Percentiles rank a stretch among this genome's conserved stretches.
Evolutionary conservation across 768 basidiomycete genomes (phyloP).

Genomic region (Lentinula edodes): DNA sequence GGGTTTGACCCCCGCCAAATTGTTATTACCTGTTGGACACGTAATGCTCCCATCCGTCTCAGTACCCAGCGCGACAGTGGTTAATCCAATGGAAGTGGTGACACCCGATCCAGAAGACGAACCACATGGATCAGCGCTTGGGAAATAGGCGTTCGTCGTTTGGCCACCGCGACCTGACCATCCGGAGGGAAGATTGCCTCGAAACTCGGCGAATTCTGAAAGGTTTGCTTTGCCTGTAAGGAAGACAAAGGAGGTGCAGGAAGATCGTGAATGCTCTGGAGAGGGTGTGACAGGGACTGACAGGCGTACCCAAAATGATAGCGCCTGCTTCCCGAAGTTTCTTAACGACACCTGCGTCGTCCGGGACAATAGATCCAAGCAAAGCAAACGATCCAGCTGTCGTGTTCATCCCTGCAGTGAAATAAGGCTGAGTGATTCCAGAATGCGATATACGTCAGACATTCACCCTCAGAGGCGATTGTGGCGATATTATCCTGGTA

Average conservation of each 20-base stretch:
- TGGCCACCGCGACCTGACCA: constrained; percentile 32
- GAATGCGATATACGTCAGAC: background rate
- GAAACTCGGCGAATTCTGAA: constrained; percentile 34
- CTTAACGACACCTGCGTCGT: constrained; percentile 28
- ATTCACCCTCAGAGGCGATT: constrained; percentile 20
- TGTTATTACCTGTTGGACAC: constrained; percentile 47
- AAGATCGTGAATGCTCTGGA: background rate
- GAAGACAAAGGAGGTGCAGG: background rate
- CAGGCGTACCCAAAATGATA: constrained; percentile 23
- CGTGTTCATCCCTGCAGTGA: constrained; percentile 29
- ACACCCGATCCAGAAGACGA: constrained; percentile 58
- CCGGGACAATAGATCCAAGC: constrained; percentile 24
- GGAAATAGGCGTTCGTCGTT: constrained; percentile 43
- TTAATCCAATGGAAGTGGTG: constrained; percentile 45
- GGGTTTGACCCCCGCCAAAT: constrained; percentile 55
- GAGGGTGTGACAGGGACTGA: background rate
- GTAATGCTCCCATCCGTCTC: constrained; percentile 54
- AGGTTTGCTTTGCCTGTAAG: constrained; percentile 31
- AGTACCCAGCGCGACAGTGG: constrained; percentile 41
- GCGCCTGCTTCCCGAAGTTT: constrained; percentile 26
- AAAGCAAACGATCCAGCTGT: constrained; percentile 34
- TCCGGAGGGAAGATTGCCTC: constrained; percentile 15
- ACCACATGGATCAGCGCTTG: constrained; percentile 48
- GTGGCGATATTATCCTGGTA: constrained; percentile 24
- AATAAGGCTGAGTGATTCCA: background rate